Conservation (phyloP, 768 basidiomycete species). For the Pilatotrama ljubarskyi region DNA sequence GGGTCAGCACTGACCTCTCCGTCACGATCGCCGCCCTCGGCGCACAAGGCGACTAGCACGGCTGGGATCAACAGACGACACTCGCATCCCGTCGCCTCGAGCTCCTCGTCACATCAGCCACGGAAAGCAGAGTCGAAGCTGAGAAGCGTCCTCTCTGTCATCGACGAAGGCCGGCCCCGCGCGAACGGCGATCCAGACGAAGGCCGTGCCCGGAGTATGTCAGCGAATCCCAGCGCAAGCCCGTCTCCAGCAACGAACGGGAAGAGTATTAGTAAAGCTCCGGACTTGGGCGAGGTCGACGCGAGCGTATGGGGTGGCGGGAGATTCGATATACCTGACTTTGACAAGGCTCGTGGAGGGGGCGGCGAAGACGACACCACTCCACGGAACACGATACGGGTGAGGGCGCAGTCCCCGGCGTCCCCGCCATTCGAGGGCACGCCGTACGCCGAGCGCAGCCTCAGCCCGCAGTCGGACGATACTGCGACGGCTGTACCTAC, state of each 20-base stretch:
- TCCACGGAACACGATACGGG: constrained; percentile 44
- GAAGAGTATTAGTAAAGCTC: constrained; percentile 1
- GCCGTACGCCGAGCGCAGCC: constrained; percentile 27
- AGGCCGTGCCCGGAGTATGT: constrained; percentile 8
- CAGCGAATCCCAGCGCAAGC: constrained; percentile 9
- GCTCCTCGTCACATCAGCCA: constrained; percentile 31
- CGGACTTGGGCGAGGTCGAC: constrained; percentile 10
- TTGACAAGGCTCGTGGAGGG: not conserved
- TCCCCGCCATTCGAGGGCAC: constrained; percentile 25
- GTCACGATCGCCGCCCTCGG: constrained; percentile 46
- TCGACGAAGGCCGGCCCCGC: constrained; percentile 58
- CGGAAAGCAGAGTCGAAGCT: constrained; percentile 69
- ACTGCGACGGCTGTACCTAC: constrained; percentile 25
- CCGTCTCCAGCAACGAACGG: constrained; percentile 30
- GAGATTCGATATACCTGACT: not conserved
- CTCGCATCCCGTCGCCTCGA: constrained; percentile 46
- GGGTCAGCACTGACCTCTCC: constrained; percentile 26
- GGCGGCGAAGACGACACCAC: constrained; percentile 39
- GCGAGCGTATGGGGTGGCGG: constrained; percentile 13
- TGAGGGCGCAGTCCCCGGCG: constrained; percentile 24
- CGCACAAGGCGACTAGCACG: constrained; percentile 18
- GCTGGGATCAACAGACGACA: constrained; percentile 44
- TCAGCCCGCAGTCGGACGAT: constrained; percentile 34
- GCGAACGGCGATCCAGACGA: constrained; percentile 24
- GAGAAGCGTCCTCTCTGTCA: constrained; percentile 67